These are phyloP conservation scores for Ceriops tagal DNA, from an alignment of 345 rosid genomes.

Conservation along the genomic window DNA sequence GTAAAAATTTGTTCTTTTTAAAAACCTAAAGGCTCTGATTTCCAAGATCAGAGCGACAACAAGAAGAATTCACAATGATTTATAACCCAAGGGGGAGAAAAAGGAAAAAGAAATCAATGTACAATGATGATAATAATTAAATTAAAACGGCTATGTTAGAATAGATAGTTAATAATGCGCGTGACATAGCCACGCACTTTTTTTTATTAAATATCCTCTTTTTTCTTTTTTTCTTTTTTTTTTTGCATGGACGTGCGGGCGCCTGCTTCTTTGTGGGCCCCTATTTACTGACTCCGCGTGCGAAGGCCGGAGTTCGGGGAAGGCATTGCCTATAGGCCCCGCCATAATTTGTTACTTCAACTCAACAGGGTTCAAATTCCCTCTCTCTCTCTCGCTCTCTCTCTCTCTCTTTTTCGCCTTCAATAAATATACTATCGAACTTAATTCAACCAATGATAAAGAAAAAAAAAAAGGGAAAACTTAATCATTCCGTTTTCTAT, in stretches of 20 bases:
- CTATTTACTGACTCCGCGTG: conserved; percentile 63
- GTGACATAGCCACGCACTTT: not conserved
- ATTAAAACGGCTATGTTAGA: no score
- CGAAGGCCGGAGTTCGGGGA: conserved; percentile 50
- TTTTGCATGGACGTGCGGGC: conserved; percentile 56
- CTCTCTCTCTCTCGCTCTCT: not conserved
- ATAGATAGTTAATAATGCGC: not conserved
- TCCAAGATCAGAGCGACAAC: not conserved
- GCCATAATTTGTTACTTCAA: not conserved
- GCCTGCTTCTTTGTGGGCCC: conserved; percentile 29
- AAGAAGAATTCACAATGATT: not conserved
- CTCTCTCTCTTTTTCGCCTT: not conserved
- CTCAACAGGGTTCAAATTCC: not conserved
- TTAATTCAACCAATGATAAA: no score
- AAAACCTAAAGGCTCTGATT: not conserved
- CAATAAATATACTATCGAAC: no score
- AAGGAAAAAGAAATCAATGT: no score
- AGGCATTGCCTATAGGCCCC: conserved; percentile 37
- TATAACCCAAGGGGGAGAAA: not conserved
- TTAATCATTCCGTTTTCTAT: no score
- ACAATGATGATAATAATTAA: no score
- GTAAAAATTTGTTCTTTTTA: not conserved
- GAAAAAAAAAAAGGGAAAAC: no score
- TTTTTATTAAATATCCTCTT: conserved; percentile 16
- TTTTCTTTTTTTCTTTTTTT: not conserved